Conservation (phyloP, 163 green algal species). For the Picocystis sp. region DNA sequence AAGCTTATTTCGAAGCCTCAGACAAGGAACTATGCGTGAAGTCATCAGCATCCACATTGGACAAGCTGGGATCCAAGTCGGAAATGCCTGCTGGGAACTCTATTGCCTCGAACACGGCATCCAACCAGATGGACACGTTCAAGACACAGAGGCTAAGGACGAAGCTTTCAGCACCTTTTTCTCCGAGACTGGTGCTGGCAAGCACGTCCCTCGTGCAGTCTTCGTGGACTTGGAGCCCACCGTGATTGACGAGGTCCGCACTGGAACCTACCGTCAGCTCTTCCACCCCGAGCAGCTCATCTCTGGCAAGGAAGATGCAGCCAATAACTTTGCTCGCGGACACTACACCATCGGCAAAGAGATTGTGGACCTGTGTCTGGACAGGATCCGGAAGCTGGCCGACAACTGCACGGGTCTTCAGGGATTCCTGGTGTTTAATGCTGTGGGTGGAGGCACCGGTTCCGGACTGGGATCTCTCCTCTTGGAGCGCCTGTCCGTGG, state of each 20-base stretch:
- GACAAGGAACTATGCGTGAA: slow-evolving; percentile 51
- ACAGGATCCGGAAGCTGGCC: slow-evolving; percentile 95
- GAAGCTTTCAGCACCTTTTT: slow-evolving; percentile 99
- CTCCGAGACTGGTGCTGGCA: slow-evolving; percentile 93
- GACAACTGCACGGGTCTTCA: slow-evolving; percentile 99
- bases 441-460: slow-evolving; percentile 89
- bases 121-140: slow-evolving; percentile 85
- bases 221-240: slow-evolving; percentile 98
- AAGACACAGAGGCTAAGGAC: slow-evolving; percentile 82
- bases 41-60: slow-evolving; percentile 93
- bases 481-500: slow-evolving; percentile 83
- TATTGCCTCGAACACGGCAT: slow-evolving; percentile 27
- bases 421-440: slow-evolving; percentile 99
- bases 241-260: slow-evolving; percentile 96
- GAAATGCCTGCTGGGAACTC: slow-evolving; percentile 99
- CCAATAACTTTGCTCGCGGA: slow-evolving; percentile 98
- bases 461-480: slow-evolving; percentile 91
- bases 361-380: slow-evolving; percentile 94
- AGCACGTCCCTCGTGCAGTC: slow-evolving; percentile 93
- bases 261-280: slow-evolving; percentile 95
- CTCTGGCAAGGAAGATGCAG: slow-evolving; percentile 96
- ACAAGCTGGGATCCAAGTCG: slow-evolving; percentile 78
- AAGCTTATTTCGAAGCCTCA: no score
- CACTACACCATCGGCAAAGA: slow-evolving; percentile 97
- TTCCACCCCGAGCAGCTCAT: slow-evolving; percentile 99